phyloP scores from a whole-genome alignment of 2,329 filamentous ascomycete species.

The Ceratocystis lukuohia region DNA sequence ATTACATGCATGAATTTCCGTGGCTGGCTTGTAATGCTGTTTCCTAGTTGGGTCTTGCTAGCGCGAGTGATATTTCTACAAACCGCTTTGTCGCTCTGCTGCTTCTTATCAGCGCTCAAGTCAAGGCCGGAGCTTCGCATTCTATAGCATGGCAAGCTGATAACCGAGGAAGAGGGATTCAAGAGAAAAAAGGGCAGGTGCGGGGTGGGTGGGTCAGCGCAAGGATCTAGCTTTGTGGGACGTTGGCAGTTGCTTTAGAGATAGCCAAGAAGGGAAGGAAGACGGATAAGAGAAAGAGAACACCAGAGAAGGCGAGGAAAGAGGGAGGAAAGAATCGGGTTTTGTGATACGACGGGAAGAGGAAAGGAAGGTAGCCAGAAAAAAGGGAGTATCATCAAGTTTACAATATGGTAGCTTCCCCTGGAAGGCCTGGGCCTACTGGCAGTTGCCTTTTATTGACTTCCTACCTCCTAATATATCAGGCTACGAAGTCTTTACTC shows the following conservation, averaged over 20 bases:
- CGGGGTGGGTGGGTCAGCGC: background rate
- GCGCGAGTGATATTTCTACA: too few species aligned
- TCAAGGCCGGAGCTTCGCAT: background rate
- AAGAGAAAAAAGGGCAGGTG: background rate
- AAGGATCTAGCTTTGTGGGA: background rate
- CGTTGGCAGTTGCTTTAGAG: background rate
- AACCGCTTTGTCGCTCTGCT: background rate
- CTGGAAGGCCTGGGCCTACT: background rate
- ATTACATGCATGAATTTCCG: too few species aligned
- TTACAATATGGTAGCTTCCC: too few species aligned
- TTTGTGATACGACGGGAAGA: background rate
- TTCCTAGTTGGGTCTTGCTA: too few species aligned
- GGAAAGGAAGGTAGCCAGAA: background rate
- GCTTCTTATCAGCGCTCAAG: constrained; percentile 2
- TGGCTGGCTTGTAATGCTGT: too few species aligned
- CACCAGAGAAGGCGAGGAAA: background rate
- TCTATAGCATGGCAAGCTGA: too few species aligned
- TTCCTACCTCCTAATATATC: background rate
- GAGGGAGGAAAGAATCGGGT: background rate
- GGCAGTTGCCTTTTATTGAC: background rate
- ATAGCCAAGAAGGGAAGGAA: constrained; percentile 5
- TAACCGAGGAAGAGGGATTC: too few species aligned
- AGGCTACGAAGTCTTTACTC: background rate
- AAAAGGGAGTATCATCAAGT: too few species aligned
- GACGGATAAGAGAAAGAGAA: background rate